phyloP scores from a whole-genome alignment of 208 protist species.

The Acanthamoeba sp. region DNA sequence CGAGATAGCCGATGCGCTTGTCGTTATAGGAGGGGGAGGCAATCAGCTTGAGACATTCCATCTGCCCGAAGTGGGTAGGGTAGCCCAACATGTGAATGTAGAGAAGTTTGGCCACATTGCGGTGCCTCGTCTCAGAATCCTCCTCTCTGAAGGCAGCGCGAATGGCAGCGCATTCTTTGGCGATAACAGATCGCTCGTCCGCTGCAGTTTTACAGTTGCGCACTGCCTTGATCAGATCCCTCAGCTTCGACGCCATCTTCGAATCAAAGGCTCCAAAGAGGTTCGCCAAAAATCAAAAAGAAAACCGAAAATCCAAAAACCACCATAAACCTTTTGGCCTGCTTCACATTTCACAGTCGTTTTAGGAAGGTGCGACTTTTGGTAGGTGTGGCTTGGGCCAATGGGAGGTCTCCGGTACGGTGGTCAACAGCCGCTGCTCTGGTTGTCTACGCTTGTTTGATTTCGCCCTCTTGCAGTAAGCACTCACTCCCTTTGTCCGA shows the following conservation, averaged over 20 bases:
- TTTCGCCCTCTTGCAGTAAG: no score
- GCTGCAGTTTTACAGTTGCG: conserved; percentile 96
- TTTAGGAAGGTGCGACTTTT: no score
- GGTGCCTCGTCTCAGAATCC: conserved; percentile 94
- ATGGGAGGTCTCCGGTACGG: no score
- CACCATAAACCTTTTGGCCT: no score
- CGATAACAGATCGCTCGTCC: conserved; percentile 97
- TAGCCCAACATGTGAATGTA: conserved; percentile 97
- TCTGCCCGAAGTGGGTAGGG: conserved; percentile 95
- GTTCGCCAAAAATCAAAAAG: no score
- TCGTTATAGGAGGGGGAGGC: conserved; percentile 91
- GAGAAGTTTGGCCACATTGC: conserved; percentile 98
- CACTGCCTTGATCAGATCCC: conserved; percentile 97
- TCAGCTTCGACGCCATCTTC: conserved; percentile 89
- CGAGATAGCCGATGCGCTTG: conserved; percentile 96
- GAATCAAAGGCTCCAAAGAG: no score
- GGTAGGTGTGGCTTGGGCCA: no score
- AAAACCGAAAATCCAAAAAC: no score
- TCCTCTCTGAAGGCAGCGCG: conserved; percentile 95
- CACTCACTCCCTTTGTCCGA: no score
- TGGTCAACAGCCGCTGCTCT: no score
- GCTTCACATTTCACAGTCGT: no score
- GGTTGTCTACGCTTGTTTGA: no score
- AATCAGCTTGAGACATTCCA: conserved; percentile 95
- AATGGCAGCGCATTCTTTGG: conserved; percentile 96